phyloP scores from a whole-genome alignment of 495 filamentous ascomycete genomes.

The Penicillium psychrofluorescens region DNA sequence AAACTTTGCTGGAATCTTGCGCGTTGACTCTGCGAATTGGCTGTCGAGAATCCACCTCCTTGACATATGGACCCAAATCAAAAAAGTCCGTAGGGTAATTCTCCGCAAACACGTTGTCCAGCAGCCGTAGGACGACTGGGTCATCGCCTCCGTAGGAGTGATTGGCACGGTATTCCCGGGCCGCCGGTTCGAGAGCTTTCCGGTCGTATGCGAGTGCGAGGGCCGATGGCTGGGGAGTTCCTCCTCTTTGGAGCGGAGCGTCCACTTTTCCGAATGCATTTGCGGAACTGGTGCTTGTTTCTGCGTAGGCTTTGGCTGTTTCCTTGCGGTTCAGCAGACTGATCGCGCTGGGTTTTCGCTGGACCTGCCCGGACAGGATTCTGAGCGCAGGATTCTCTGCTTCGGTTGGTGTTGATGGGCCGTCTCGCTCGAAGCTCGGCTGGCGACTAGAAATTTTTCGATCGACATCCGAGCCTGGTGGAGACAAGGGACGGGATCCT shows the following conservation, averaged over 20 bases:
- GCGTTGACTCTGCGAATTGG: slow-evolving; percentile 55
- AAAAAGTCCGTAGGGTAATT: slow-evolving; percentile 75
- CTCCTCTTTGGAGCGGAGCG: slow-evolving; percentile 46
- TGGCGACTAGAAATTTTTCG: slow-evolving; percentile 13
- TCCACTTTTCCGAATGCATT: slow-evolving; percentile 85
- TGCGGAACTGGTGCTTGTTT: slow-evolving; percentile 74
- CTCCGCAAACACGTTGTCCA: slow-evolving; percentile 84
- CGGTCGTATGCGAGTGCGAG: slow-evolving; percentile 26
- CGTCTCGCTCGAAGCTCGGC: slow-evolving; percentile 25
- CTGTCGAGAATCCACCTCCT: slow-evolving; percentile 54
- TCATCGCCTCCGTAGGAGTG: slow-evolving; percentile 87
- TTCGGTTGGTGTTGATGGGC: slow-evolving; percentile 31
- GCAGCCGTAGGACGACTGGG: slow-evolving; percentile 73
- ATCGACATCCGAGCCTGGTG: slow-evolving; percentile 29
- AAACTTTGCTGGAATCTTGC: slow-evolving; percentile 47
- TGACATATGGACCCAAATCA: slow-evolving; percentile 71
- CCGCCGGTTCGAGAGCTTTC: slow-evolving; percentile 11
- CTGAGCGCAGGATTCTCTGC: slow-evolving; percentile 24
- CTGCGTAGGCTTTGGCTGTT: slow-evolving; percentile 69
- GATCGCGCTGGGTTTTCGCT: slow-evolving; percentile 72
- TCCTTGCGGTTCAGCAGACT: slow-evolving; percentile 75
- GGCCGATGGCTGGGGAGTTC: slow-evolving; percentile 17
- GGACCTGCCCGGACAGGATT: slow-evolving; percentile 23
- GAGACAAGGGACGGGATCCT: slow-evolving; percentile 32
- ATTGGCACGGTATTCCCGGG: slow-evolving; percentile 33